Evolutionary conservation across 1,139 yeast genomes (phyloP).

Genomic region (Saccharomycopsis crataegensis): DNA sequence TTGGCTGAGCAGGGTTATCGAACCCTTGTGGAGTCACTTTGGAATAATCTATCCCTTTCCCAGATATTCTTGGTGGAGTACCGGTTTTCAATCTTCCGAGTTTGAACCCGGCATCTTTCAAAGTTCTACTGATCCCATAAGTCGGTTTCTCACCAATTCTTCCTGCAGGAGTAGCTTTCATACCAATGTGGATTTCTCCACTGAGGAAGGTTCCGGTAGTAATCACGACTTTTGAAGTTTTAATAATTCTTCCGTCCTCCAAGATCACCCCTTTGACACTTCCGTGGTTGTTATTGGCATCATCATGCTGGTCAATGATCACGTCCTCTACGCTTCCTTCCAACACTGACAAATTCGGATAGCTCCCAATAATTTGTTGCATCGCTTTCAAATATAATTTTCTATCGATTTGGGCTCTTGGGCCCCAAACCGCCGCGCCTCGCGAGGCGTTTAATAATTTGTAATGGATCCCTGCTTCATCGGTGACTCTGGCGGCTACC

Average conservation of each 20-base stretch:
- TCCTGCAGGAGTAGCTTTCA: slow-evolving; percentile 77
- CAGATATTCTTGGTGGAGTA: slow-evolving; percentile 85
- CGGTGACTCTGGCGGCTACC: slow-evolving; percentile 75
- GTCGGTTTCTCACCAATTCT: slow-evolving; percentile 92
- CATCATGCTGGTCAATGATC: slow-evolving; percentile 45
- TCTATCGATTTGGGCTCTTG: slow-evolving; percentile 93
- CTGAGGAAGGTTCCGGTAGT: slow-evolving; percentile 95
- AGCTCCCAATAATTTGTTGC: slow-evolving; percentile 59
- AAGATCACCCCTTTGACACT: slow-evolving; percentile 63
- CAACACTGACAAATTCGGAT: slow-evolving; percentile 51
- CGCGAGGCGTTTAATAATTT: slow-evolving; percentile 78
- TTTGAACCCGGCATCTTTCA: slow-evolving; percentile 68
- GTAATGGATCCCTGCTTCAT: slow-evolving; percentile 88
- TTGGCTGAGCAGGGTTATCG: slow-evolving; percentile 74
- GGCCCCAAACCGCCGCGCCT: slow-evolving; percentile 99
- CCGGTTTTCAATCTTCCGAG: slow-evolving; percentile 94
- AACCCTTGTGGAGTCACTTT: slow-evolving; percentile 63
- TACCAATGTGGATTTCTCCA: slow-evolving; percentile 91
- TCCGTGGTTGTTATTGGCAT: slow-evolving; percentile 34
- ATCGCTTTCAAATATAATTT: slow-evolving; percentile 69
- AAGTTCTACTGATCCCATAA: slow-evolving; percentile 76
- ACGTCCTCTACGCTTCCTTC: slow-evolving; percentile 83
- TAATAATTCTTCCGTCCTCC: slow-evolving; percentile 55
- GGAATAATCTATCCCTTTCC: slow-evolving; percentile 60
- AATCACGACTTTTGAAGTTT: slow-evolving; percentile 65